Evolutionary conservation across 805 yeast genomes (phyloP), one percentile per base, ranked within the genome.

Genomic region (Saccharomycopsis lassenensis): DNA sequence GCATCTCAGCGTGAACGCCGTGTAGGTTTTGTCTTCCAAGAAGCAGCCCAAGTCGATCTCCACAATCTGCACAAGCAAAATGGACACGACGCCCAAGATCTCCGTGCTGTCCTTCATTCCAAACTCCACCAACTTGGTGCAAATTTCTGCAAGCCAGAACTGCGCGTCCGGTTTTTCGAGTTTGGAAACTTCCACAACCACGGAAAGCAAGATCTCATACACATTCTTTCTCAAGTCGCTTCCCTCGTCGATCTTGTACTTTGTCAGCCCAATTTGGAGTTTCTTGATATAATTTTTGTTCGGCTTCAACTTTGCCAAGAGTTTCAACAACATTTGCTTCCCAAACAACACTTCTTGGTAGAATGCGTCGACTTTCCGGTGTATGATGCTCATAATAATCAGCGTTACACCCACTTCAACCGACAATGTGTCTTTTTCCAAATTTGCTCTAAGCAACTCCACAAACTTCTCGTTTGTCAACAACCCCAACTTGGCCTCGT

Each of bases 191-290:
- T 6, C 27, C 5, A 18, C 19, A 11, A 37, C 7, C 5, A 39
- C 19, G n/a, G 28, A 10, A 4, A 31, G 77, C 20, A 83, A 57
- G 16, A 77, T 57, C 49, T 83, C 94, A 52, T 77, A 80, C 5
- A 81, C 64, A 25, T 79, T 67, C 50, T 80, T 80, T 36, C 94
- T 65, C 40, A 74, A 70, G 41, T 75, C 84, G 26, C 81, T 61
- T 0, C 86, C 91, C 46, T 77, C 78, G 48, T 84, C 95, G 26
- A 82, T 69, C 43, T 75, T 74, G 51, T 82, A 87, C 51, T 81
- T 82, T 62, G 79, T 83, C 0, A 94, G 93, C 1, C 95, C 95
- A 72, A 85, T 82, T 31, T 77, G 79, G 23, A 84, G 76, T 14
- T 66, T 60, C 37, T 75, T 75, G 30, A 78, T 70, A 48, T 71